Evolutionary conservation across 257 asterid genomes (phyloP).

Genomic region (Perilla frutescens): DNA sequence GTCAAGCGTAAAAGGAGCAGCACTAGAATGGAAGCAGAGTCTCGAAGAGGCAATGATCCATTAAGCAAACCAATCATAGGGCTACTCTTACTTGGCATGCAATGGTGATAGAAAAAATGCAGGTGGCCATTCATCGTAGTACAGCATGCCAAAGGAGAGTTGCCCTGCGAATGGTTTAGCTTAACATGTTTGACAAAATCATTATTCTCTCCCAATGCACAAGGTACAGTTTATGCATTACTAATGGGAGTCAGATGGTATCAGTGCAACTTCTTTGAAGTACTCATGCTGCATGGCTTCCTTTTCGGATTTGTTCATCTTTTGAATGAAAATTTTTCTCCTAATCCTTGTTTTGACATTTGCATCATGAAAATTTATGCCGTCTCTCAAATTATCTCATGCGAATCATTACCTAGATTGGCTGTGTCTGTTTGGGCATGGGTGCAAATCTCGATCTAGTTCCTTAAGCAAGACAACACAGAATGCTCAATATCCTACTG

Average conservation of each 20-base stretch:
- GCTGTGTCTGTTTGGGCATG: too few relatives aligned
- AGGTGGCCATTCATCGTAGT: too few relatives aligned
- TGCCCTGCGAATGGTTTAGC: slow-evolving; percentile 26
- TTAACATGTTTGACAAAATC: not conserved
- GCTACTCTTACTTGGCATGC: slow-evolving; percentile 34
- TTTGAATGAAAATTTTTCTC: too few relatives aligned
- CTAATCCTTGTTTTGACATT: too few relatives aligned
- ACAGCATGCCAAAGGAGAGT: slow-evolving; percentile 34
- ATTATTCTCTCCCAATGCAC: not conserved
- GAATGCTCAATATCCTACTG: not conserved
- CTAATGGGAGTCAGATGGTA: too few relatives aligned
- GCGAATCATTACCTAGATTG: too few relatives aligned
- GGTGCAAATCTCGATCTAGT: too few relatives aligned
- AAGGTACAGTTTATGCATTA: slow-evolving; percentile 25
- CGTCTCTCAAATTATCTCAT: too few relatives aligned
- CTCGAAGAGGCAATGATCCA: not conserved
- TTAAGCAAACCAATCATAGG: slow-evolving; percentile 32
- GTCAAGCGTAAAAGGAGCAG: not conserved
- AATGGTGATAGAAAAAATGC: not conserved
- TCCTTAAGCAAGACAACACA: too few relatives aligned
- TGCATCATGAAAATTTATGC: too few relatives aligned
- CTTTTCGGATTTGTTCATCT: too few relatives aligned
- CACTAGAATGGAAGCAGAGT: not conserved
- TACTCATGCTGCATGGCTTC: not conserved
- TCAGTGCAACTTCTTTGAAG: too few relatives aligned